Evolutionary conservation across 192 early-diverging fungal species (phyloP), one percentile per base, ranked within the genome.

Genomic region (Funneliformis mosseae): DNA sequence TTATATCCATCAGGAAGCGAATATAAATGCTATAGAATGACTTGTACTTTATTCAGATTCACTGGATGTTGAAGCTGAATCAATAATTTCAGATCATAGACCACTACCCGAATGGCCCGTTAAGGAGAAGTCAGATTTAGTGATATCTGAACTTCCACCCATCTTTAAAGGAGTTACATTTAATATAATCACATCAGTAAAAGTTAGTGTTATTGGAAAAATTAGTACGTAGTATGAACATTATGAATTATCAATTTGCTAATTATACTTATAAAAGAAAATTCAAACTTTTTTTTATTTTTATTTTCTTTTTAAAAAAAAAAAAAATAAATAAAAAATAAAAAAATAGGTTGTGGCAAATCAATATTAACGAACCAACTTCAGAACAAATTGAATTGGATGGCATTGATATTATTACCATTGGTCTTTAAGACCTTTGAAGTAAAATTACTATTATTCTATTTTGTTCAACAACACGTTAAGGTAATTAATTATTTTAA

Each of bases 11-110:
- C 71, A 93, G 79, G 80, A 86, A 3, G 55, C 39, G 81, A 86
- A 83, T 83, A 93, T 90, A 91, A 92, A 88, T 42, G 86, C 87
- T 21, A 85, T 92, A 2, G 92, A 93, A 80, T 88, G 92, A 27
- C 77, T 93, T 8, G 80, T 84, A 3, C 85, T 88, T 42, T 90
- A 93, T 64, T 61, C 84, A 1, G 80, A 83, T 23, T 64, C 76
- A 12, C 83, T 97, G 64, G 96, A 96, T 27, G 91, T 95, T 80
- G 97, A 98, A 79, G 86, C 92, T 0, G 77, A 89, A 7, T 81
- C 88, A 67, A 83, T 92, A 21, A 84, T 91, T 64, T 79, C 81
- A 0, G 85, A 85, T 41, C 81, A 83, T 45, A 77, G 85, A 38
- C 83, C 82, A 27, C 88, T 84, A n/a, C 83, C 91, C 2, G 70